phyloP scores from a whole-genome alignment of 1,139 yeast species.

The Scheffersomyces quercinus region DNA sequence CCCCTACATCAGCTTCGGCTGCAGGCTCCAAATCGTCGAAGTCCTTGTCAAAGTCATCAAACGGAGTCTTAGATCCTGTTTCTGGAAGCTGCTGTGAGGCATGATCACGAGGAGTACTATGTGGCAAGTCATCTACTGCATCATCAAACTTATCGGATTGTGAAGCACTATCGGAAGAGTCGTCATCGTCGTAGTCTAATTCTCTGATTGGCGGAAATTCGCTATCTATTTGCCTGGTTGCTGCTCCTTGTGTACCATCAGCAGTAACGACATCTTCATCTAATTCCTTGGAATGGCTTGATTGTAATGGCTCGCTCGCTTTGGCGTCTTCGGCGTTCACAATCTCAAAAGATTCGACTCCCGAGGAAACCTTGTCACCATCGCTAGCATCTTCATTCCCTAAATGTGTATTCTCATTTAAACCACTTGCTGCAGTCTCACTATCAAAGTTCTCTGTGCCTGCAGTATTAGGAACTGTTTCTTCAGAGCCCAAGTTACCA shows the following conservation, averaged over 20 bases:
- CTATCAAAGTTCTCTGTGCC: slow-evolving; percentile 14
- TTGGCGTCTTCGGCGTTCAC: slow-evolving; percentile 52
- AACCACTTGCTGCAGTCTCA: slow-evolving; percentile 4
- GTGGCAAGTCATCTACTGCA: slow-evolving; percentile 43
- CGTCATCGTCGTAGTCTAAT: slow-evolving; percentile 59
- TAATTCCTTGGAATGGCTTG: neutral
- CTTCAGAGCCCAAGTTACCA: slow-evolving; percentile 13
- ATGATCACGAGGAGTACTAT: slow-evolving; percentile 4
- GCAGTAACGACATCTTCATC: neutral
- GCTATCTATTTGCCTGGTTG: slow-evolving; percentile 22
- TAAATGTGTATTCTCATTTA: slow-evolving; percentile 16
- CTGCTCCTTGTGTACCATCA: neutral
- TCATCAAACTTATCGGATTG: slow-evolving; percentile 39
- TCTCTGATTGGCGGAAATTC: slow-evolving; percentile 78
- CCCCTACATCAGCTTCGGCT: neutral
- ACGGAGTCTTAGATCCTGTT: slow-evolving; percentile 6
- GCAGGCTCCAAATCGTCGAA: slow-evolving; percentile 2
- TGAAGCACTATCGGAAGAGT: slow-evolving; percentile 26
- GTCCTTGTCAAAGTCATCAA: slow-evolving; percentile 1
- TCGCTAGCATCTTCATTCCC: slow-evolving; percentile 24
- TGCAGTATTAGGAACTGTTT: slow-evolving; percentile 17
- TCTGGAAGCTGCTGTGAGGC: slow-evolving; percentile 4
- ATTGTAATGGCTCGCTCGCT: slow-evolving; percentile 13
- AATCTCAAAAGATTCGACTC: slow-evolving; percentile 53
- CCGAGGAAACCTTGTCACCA: slow-evolving; percentile 46